A percentile compares a stretch with the other conserved stretches of the same genome.
Evolutionary conservation across 108 stramenopile genomes (phyloP).

Genomic region (Cyclotella sp.): DNA sequence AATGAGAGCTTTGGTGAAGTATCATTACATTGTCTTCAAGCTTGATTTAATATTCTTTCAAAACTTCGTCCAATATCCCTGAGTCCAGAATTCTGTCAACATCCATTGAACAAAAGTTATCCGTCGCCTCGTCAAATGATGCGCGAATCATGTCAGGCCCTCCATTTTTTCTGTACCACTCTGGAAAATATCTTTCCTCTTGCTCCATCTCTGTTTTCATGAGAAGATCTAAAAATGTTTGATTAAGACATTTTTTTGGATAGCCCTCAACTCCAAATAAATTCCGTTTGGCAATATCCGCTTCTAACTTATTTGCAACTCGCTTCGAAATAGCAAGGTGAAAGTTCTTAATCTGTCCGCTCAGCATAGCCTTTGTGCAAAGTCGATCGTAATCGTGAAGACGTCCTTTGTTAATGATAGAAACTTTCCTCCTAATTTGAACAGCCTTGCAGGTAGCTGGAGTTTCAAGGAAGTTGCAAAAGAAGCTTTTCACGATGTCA

Average conservation of each 20-base stretch:
- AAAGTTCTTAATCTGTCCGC: not conserved
- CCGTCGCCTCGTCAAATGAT: conserved; percentile 8
- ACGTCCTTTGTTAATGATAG: not conserved
- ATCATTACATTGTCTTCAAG: too few relatives aligned
- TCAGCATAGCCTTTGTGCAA: not conserved
- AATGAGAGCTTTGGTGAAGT: too few relatives aligned
- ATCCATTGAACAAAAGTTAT: conserved; percentile 21
- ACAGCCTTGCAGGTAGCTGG: too few relatives aligned
- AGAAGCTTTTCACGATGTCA: conserved; percentile 7
- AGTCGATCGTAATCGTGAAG: not conserved
- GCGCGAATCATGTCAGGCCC: conserved; percentile 14
- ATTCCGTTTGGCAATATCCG: not conserved
- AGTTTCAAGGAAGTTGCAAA: conserved; percentile 11
- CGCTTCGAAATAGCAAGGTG: conserved; percentile 1
- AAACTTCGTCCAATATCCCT: conserved; percentile 16
- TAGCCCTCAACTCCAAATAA: not conserved
- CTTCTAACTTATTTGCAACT: not conserved
- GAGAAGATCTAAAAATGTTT: conserved; percentile 14
- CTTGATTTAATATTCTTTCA: too few relatives aligned
- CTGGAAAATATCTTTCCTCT: conserved; percentile 16
- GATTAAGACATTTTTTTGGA: conserved; percentile 10
- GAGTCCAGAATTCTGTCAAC: conserved; percentile 16
- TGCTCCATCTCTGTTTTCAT: conserved; percentile 19
- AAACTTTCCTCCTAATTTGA: too few relatives aligned
- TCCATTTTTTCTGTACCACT: conserved; percentile 34